These are phyloP conservation scores for Curvularia verruculosa DNA, from an alignment of 2,329 filamentous ascomycete species.

Conservation along the genomic window DNA sequence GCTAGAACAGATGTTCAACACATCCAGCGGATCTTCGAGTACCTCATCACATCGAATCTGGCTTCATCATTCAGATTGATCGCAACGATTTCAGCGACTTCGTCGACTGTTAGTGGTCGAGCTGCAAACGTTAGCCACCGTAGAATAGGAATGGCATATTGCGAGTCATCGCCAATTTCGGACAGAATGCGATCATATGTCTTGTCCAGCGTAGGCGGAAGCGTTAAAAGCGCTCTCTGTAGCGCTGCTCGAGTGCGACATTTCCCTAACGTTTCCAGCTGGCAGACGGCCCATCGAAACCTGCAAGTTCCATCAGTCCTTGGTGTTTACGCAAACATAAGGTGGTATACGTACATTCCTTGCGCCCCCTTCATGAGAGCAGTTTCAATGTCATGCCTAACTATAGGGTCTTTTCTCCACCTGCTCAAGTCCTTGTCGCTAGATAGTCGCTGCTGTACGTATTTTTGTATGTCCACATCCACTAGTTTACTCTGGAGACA, in stretches of 20 bases:
- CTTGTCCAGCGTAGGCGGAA: constrained; percentile 33
- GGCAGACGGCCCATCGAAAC: constrained; percentile 38
- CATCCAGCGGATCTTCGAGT: constrained; percentile 44
- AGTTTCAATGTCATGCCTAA: constrained; percentile 36
- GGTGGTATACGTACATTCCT: constrained; percentile 27
- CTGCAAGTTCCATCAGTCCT: constrained; percentile 18
- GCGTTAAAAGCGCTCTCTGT: constrained; percentile 22
- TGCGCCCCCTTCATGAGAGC: constrained; percentile 29
- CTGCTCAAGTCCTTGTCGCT: constrained; percentile 33
- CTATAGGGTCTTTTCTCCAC: constrained; percentile 30
- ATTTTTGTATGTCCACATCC: constrained; percentile 37
- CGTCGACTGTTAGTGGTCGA: constrained; percentile 26
- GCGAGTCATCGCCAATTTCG: constrained; percentile 28
- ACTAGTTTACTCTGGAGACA: constrained; percentile 33
- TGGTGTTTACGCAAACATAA: neutral
- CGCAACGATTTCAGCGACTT: constrained; percentile 34
- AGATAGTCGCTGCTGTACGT: constrained; percentile 44
- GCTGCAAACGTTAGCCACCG: constrained; percentile 34
- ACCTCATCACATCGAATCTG: constrained; percentile 45
- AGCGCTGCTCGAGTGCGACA: constrained; percentile 30
- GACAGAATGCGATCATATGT: constrained; percentile 39
- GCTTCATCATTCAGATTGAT: constrained; percentile 32
- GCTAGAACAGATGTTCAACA: constrained; percentile 40
- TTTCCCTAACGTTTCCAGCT: constrained; percentile 30
- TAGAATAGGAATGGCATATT: constrained; percentile 22